phyloP scores from a whole-genome alignment of 352 stramenopile species.

The Globisporangium sylvaticum region DNA sequence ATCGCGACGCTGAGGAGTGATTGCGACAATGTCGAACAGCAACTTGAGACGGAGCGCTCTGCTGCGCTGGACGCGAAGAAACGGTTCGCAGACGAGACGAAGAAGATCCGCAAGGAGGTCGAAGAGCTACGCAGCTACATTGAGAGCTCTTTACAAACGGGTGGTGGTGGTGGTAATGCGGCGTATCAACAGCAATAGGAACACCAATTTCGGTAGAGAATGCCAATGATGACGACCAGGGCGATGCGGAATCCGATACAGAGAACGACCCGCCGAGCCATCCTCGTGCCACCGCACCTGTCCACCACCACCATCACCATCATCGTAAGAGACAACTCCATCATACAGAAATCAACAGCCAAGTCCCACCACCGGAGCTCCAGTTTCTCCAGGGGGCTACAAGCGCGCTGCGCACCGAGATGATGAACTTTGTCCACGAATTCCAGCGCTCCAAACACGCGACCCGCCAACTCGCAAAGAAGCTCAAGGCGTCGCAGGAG shows the following conservation, averaged over 20 bases:
- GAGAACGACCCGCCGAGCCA: background rate
- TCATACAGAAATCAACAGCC: background rate
- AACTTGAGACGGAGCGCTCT: conserved; percentile 20
- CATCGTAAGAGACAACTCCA: background rate
- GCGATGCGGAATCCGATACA: background rate
- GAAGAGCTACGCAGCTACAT: conserved; percentile 48
- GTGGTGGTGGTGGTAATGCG: background rate
- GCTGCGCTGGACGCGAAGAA: conserved; percentile 20
- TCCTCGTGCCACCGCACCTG: background rate
- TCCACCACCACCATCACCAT: conserved; percentile 4
- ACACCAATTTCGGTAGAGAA: background rate
- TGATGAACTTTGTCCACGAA: conserved; percentile 46
- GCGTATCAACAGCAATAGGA: background rate
- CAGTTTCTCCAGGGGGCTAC: conserved; percentile 47
- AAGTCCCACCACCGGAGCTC: conserved; percentile 25
- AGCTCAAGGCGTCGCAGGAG: conserved; percentile 29
- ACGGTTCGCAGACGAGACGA: conserved; percentile 27
- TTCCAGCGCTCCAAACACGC: conserved; percentile 39
- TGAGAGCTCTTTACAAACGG: conserved; percentile 25
- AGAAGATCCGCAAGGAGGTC: conserved; percentile 31
- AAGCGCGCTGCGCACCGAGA: conserved; percentile 41
- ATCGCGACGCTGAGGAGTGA: conserved; percentile 38
- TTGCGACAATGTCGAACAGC: conserved; percentile 26
- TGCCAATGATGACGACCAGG: background rate
- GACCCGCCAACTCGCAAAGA: conserved; percentile 26